phyloP scores from a whole-genome alignment of 23 red algal species.

The Gracilaria gracilis region DNA sequence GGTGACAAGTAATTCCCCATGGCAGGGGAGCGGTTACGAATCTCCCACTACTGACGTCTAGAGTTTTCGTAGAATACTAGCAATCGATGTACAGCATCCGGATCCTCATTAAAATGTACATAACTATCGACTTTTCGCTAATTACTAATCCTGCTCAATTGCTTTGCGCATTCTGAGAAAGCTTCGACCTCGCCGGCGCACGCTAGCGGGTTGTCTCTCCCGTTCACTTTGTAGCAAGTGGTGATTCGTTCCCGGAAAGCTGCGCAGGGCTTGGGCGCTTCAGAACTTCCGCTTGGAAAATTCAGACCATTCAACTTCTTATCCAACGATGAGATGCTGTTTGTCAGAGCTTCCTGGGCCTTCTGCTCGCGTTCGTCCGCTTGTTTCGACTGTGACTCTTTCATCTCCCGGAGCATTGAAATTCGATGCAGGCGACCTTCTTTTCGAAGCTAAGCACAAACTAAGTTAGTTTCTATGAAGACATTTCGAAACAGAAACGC shows the following conservation, averaged over 20 bases:
- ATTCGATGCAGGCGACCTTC: conserved; percentile 45
- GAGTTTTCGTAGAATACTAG: neutral
- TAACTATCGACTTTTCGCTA: conserved; percentile 40
- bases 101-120: conserved; percentile 19
- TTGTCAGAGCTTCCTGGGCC: conserved; percentile 16
- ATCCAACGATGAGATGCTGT: conserved; percentile 14
- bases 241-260: conserved; percentile 55
- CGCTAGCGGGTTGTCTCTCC: conserved; percentile 54
- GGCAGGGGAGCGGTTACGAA: neutral
- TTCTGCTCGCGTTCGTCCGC: conserved; percentile 59
- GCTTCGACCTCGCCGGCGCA: conserved; percentile 64
- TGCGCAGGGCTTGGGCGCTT: conserved; percentile 44
- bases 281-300: conserved; percentile 9
- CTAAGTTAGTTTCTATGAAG: neutral
- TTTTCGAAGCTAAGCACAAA: conserved; percentile 30
- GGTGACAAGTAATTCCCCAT: neutral
- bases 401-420: conserved; percentile 40
- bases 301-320: conserved; percentile 46
- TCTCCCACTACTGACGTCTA: neutral
- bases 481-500: neutral
- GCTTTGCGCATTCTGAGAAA: conserved; percentile 69
- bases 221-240: conserved; percentile 56
- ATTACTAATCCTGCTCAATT: conserved; percentile 58
- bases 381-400: conserved; percentile 45
- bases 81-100: conserved; percentile 43